Base-by-base conservation (phyloP, 305 asterid species). In the Galium porrigens region DNA sequence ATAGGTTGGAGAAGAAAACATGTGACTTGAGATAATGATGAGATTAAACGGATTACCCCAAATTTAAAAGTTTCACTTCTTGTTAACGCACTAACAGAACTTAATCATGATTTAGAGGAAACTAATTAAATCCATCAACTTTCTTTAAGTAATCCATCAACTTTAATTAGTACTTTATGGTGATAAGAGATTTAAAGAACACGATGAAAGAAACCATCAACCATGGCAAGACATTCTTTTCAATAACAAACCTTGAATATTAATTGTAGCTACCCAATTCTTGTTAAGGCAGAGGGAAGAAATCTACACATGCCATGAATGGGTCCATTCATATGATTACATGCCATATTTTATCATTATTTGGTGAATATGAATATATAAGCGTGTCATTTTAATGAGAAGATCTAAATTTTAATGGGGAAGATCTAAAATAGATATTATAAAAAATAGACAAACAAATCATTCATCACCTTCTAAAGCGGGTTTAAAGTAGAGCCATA, bases 311-410 rank as follows among this genome's bases (percentile, higher is more conserved):
- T 66, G 71, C 41, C 70, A 1, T 42, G 72, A 1, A 22, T 3
- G 83, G 77, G 39, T 81, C 82, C 77, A 58, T 63, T 15, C 34
- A 63, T 62, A 76, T 84, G 64, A 82, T 80, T 84, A 68, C 77
- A 70, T 71, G 81, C 74, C 85, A 76, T 73, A 27, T 70, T 74
- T 77, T 71, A 78, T 80, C 77, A 78, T 82, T 52, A 64, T 51
- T 46, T 64, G 51, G 17, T 44, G 22, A 25, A 18, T 7, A 7
- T 10, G 17, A 42, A 42, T 42, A 44, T 37, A 44, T 44, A 12
- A 55, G 34, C n/a, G 27, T 55, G n/a, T 29, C 10, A 9, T 41
- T 29, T 29, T 63, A 1, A 33, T 41, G 63, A 46, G 75, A 48
- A 73, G 63, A 77, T 77, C 70, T 58, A 64, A 72, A n/a, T n/a